Conservation (phyloP, 2,329 filamentous ascomycete species). For the Chrysosphaeria jannelii region DNA sequence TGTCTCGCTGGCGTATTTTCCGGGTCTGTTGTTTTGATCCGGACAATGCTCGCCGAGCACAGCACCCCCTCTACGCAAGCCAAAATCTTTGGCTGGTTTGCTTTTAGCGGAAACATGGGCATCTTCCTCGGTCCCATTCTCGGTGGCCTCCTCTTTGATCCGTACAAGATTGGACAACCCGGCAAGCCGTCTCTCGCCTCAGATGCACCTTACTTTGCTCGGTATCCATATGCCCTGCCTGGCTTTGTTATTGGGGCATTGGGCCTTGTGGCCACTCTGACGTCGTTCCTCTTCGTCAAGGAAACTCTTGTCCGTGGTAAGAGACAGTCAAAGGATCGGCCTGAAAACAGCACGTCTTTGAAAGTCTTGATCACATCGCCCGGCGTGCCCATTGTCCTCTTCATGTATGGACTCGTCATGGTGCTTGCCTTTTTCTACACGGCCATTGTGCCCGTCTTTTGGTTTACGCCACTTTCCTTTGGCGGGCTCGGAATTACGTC, state of each 20-base stretch:
- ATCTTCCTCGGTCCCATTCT: conserved; percentile 41
- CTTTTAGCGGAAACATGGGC: conserved; percentile 43
- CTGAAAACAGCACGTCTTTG: conserved; percentile 9
- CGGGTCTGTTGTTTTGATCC: conserved; percentile 41
- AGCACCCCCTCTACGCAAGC: conserved; percentile 42
- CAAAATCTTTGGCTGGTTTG: conserved; percentile 44
- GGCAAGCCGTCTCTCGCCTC: conserved; percentile 4
- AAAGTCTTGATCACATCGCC: conserved; percentile 27
- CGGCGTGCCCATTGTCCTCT: conserved; percentile 34
- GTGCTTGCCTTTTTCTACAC: conserved; percentile 43
- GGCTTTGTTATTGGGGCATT: conserved; percentile 25
- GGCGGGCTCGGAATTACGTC: conserved; percentile 36
- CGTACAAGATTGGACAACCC: conserved; percentile 32
- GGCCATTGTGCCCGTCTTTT: conserved; percentile 35
- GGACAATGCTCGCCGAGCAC: conserved; percentile 49
- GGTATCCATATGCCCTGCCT: conserved; percentile 35
- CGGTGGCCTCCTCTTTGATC: conserved; percentile 38
- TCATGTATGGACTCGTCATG: conserved; percentile 33
- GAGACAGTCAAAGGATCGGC: not conserved
- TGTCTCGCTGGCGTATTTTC: conserved; percentile 45
- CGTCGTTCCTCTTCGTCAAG: conserved; percentile 24
- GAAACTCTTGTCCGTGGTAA: conserved; percentile 19
- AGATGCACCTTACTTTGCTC: conserved; percentile 21
- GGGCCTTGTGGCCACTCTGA: conserved; percentile 19
- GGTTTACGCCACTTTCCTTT: conserved; percentile 27